A percentile compares a stretch with the other conserved stretches of the same genome.
Evolutionary conservation across 164 flowering plant genomes (phyloP).

Genomic region (grape (Vitis vinifera)): ASM3070453v1 NC_081816.1:1289001-1289500

Average conservation of each 20-base stretch:
- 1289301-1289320: conserved; percentile 78
- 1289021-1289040: too few species aligned
- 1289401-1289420: conserved; percentile 82
- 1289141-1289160: neutral
- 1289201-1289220: conserved; percentile 81
- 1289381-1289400: conserved; percentile 67
- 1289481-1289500: conserved; percentile 91
- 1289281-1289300: conserved; percentile 69
- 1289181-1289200: conserved; percentile 89
- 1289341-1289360: conserved; percentile 75
- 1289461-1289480: conserved; percentile 85
- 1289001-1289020: too few species aligned
- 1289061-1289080: too few species aligned
- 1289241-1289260: conserved; percentile 78
- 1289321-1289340: conserved; percentile 93
- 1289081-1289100: too few species aligned
- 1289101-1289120: too few species aligned
- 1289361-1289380: conserved; percentile 81
- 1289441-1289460: conserved; percentile 89
- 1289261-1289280: conserved; percentile 77
- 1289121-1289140: neutral
- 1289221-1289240: conserved; percentile 89
- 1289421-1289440: conserved; percentile 90
- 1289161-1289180: conserved; percentile 68
- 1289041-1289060: too few species aligned